Percentiles rank a stretch among this genome's conserved stretches.
Conservation (phyloP, 371 early-diverging fungal genomes). For the Dipsacomyces acuminosporus region DNA sequence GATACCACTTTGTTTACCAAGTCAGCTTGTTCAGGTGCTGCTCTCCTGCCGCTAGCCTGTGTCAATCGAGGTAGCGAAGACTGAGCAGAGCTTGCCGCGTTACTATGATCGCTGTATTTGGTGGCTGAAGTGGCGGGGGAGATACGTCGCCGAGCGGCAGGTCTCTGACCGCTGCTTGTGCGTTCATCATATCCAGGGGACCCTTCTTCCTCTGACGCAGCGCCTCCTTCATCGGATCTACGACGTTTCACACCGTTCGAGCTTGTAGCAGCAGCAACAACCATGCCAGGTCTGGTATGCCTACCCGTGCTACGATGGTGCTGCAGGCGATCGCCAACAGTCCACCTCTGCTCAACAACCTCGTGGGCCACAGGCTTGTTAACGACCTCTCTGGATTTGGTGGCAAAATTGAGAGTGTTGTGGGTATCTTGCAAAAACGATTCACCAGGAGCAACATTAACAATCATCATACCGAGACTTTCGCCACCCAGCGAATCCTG, state of each 20-base stretch:
- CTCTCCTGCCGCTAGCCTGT: neutral
- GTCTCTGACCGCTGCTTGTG: neutral
- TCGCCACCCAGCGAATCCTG: constrained; percentile 66
- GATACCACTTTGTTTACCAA: constrained; percentile 18
- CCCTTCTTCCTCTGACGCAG: neutral
- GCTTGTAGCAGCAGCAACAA: neutral
- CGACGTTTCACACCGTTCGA: constrained; percentile 19
- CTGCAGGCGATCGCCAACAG: constrained; percentile 28
- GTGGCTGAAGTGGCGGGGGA: neutral
- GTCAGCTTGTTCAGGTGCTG: constrained; percentile 21
- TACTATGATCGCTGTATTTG: no score
- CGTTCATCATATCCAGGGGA: neutral
- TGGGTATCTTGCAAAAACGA: constrained; percentile 52
- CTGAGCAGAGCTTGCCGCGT: no score
- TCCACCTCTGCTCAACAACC: constrained; percentile 31
- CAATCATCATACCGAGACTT: constrained; percentile 59
- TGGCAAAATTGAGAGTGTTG: constrained; percentile 67
- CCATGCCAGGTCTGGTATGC: neutral
- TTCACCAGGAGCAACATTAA: constrained; percentile 57
- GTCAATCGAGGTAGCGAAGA: no score
- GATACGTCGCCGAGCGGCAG: constrained; percentile 2
- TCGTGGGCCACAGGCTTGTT: constrained; percentile 48
- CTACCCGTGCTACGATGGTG: constrained; percentile 21
- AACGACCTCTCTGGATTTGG: constrained; percentile 59
- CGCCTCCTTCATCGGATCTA: constrained; percentile 18